Base-by-base conservation (phyloP, 345 rosid genomes). In the Citrus unshiu region DNA sequence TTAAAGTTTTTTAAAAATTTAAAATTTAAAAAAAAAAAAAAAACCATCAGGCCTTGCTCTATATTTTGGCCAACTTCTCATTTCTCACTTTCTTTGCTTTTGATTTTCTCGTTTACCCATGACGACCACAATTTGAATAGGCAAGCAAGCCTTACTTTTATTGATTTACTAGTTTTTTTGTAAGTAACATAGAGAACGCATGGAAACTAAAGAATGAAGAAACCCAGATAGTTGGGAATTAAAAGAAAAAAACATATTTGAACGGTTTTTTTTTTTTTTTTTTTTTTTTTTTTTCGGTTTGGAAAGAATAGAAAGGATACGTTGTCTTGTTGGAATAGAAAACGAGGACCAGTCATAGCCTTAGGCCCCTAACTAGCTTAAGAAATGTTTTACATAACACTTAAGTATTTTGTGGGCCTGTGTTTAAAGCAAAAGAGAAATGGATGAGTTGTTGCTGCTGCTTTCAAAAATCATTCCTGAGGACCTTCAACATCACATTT, bases 341-440 rank as follows among this genome's bases (percentile, higher is more conserved):
- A 68, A 54, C 35, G 58, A 46, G 78, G 73, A 75, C 68, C 32
- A 27, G 73, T 39, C 32, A 9, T 60, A 32, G 61, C 75, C 68
- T 34, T 56, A n/a, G 73, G 67, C 64, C 68, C 58, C 43, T 70
- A 69, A 24, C 75, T 78, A 21, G 69, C 73, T 71, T 76, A 24
- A 30, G 73, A 66, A 66, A 73, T 46, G 54, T 34, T 34, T 71
- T 67, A 7, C 66, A 65, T 49, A 40, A 71, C 34, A 68, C 29
- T 14, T 54, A 54, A 30, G 43, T 37, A 39, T 65, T 58, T 43
- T n/a, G 56, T 68, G 65, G 68, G 70, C 77, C 54, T 37, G 29
- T 46, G 6, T 12, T 35, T 73, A 82, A 85, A 85, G 87, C 77
- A 70, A 82, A 77, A 80, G 85, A 76, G 40, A 65, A 66, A 19